Evolutionary conservation across 352 stramenopile species (phyloP).

Genomic region (Globisporangium spinosum): DNA sequence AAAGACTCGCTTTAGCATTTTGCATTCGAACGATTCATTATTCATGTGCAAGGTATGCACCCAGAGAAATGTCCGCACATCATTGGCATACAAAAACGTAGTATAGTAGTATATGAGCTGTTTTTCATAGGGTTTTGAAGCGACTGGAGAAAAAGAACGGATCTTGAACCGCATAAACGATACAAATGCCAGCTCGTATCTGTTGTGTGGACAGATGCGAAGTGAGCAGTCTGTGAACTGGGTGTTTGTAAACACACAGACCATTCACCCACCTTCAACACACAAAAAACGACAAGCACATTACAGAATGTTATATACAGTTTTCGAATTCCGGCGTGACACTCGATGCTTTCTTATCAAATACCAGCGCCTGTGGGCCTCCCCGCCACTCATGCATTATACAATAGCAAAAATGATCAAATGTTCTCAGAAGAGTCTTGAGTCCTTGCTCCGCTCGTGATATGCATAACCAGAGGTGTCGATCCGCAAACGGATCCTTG

Average conservation of each 20-base stretch:
- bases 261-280: not conserved
- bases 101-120: not conserved
- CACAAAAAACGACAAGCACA: not conserved
- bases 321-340: not conserved
- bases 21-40: not conserved
- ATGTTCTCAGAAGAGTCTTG: not conserved
- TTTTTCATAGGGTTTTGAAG: not conserved
- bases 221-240: not conserved
- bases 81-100: not conserved
- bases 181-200: not conserved
- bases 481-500: not conserved
- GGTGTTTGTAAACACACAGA: not conserved
- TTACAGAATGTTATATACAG: no score
- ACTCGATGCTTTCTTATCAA: not conserved
- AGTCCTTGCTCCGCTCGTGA: not conserved
- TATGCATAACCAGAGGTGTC: not conserved
- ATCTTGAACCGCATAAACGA: not conserved
- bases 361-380: not conserved
- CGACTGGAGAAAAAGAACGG: not conserved
- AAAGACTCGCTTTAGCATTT: not conserved
- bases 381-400: not conserved
- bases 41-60: not conserved
- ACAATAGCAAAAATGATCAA: not conserved
- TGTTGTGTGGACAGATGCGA: no score
- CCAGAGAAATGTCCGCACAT: not conserved